Evolutionary conservation across 140 eudicot species (phyloP), one percentile per base, ranked within the genome.

Genomic region (Anethum foeniculum): DNA sequence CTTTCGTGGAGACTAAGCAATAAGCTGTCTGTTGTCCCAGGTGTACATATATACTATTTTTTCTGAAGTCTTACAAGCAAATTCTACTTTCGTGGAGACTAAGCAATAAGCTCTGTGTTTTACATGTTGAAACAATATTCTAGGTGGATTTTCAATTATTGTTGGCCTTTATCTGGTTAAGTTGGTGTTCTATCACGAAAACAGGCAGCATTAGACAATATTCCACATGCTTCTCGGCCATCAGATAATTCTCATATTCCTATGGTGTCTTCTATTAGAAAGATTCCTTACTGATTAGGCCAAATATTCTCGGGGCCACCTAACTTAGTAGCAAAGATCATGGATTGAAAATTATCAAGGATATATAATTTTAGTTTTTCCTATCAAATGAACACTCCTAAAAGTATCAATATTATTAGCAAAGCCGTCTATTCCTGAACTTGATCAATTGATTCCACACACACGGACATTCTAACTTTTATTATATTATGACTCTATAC

Each of bases 81-180:
- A 39, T 41, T 23, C 9, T 11, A 28, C 39, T 65, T 65, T 27
- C 28, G 0, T 76, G 27, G 80, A 16, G 23, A 74, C 78, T 74
- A n/a, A 44, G 67, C 67, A 23, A 23, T 34, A 74, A 3, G 58
- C 58, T 73, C 28, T 78, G 56, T 69, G 78, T 58, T 71, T 48
- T 88, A 27, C 48, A 46, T 77, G 81, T 79, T 80, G 82, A 83
- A 85, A 81, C 93, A 95, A 97, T 79, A 81, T 92, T 74, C 36
- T 95, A 9, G 97, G 99, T 82, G 99, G 99, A 72, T 73, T 86
- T 78, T 86, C 90, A 47, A 95, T 95, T 28, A 86, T 92, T 67
- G 90, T 90, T 41, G 97, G 99, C 79, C 90, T 95, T 46, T 95
- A 95, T 83, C 60, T 92, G 91, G 99, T 95, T 62, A 95, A 97